phyloP scores from a whole-genome alignment of 164 flowering plant genomes.

The Warburgia ugandensis region DNA sequence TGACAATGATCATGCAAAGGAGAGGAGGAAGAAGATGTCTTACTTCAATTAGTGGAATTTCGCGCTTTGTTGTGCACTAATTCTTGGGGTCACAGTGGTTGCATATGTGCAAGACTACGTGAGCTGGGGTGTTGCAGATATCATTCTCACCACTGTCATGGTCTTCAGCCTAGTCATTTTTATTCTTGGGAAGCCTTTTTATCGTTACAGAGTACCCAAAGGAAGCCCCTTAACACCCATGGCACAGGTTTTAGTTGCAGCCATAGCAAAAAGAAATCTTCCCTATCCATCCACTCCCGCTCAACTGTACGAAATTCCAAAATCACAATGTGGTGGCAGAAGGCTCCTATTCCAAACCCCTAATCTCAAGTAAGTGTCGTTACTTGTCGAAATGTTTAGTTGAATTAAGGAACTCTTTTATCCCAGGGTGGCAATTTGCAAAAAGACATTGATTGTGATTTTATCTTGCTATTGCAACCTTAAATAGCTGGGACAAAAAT shows the following conservation, averaged over 20 bases:
- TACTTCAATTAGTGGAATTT: constrained; percentile 95
- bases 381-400: too few relatives aligned
- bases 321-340: constrained; percentile 21
- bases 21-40: constrained; percentile 76
- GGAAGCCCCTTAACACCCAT: constrained; percentile 88
- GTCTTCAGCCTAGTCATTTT: constrained; percentile 46
- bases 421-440: too few relatives aligned
- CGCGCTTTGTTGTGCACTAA: constrained; percentile 60
- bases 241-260: constrained; percentile 79
- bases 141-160: constrained; percentile 49
- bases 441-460: too few relatives aligned
- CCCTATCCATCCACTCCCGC: constrained; percentile 46
- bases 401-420: too few relatives aligned
- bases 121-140: constrained; percentile 67
- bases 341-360: constrained; percentile 61
- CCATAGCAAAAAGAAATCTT: constrained; percentile 58
- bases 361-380: constrained; percentile 57
- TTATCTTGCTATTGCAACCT: too few relatives aligned
- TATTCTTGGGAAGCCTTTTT: constrained; percentile 48
- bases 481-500: too few relatives aligned
- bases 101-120: constrained; percentile 76
- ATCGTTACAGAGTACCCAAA: constrained; percentile 46
- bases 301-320: constrained; percentile 44
- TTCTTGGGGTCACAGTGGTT: constrained; percentile 69
- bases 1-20: constrained; percentile 62